phyloP scores from a whole-genome alignment of 148 eudicot genomes.

The Rhododendron williamsianum region DNA sequence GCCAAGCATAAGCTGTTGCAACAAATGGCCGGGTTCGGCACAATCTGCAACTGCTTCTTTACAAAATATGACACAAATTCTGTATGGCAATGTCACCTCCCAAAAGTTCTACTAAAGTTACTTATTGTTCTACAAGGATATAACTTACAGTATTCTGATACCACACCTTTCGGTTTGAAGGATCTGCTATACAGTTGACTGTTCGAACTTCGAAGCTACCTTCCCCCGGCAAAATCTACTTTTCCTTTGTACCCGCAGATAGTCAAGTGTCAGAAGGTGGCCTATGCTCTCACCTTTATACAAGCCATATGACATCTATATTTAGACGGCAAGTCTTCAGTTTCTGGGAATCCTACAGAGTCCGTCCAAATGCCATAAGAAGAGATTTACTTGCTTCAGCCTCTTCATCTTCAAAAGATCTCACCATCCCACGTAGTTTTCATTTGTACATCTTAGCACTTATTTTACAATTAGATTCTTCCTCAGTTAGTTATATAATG shows the following conservation, averaged over 20 bases:
- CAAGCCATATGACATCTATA: slow-evolving; percentile 10
- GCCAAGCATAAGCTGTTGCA: slow-evolving; percentile 6
- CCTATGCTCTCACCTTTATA: slow-evolving; percentile 13
- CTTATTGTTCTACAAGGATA: not conserved
- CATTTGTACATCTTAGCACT: not conserved
- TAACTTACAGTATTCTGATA: not conserved
- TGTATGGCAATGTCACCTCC: not conserved
- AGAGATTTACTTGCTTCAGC: not conserved
- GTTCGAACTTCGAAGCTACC: not conserved
- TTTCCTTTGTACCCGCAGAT: slow-evolving; percentile 6
- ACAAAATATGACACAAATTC: slow-evolving; percentile 6
- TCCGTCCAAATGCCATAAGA: not conserved
- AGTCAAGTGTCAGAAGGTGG: not conserved
- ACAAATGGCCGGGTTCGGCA: not conserved
- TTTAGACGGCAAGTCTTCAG: not conserved
- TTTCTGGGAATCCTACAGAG: not conserved
- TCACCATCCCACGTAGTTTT: not conserved
- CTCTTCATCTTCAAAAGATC: slow-evolving; percentile 3
- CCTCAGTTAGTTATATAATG: not conserved
- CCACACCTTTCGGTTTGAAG: not conserved
- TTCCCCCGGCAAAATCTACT: not conserved
- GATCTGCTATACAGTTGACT: slow-evolving; percentile 4
- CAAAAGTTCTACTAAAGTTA: not conserved
- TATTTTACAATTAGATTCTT: slow-evolving; percentile 10
- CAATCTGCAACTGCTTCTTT: not conserved